Base-by-base conservation (phyloP, 2,329 filamentous ascomycete species). In the Torrubiella hemipterigena region DNA sequence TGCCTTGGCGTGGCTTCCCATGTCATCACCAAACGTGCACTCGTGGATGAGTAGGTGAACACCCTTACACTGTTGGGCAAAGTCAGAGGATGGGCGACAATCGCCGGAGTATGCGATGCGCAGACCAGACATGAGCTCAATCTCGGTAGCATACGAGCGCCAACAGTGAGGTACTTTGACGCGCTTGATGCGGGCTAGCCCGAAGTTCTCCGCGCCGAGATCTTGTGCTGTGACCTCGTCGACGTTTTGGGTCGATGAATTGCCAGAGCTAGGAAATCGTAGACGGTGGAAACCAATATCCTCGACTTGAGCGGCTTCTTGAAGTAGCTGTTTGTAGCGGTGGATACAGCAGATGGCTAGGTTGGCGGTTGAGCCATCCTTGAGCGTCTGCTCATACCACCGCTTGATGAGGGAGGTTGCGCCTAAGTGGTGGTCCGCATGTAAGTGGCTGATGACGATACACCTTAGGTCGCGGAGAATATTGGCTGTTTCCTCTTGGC, bases 341-440 rank as follows among this genome's bases (percentile, higher is more conserved):
- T 56, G 43, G 35, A 85, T 73, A 8, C 82, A 82, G 12, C 82
- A 70, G 22, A 96, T 57, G 30, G 72, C 64, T 7, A 93, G 65
- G 27, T 61, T 65, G 24, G 38, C 52, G 36, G 45, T 59, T 29
- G 38, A 43, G n/a, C 45, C 37, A 24, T 56, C 42, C 7, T 27
- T 28, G 11, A 58, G 38, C 24, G 58, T 68, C 39, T 57, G 59
- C 26, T 76, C 67, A 33, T 83, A 75, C 83, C 86, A 94, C 6
- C 81, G 82, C 46, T 73, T 77, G 47, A 96, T 73, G n/a, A 96
- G 62, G 6, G 77, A 72, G n/a, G 73, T 67, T 1, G 77, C 82
- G 17, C 91, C 91, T 14, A 98, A 69, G 49, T 96, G 91, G 56
- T 98, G 91, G 57, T 98, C 91, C 5, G 91, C 91, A 54, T 98